phyloP scores from a whole-genome alignment of 2,329 filamentous ascomycete genomes.

The Talaromyces islandicus region DNA sequence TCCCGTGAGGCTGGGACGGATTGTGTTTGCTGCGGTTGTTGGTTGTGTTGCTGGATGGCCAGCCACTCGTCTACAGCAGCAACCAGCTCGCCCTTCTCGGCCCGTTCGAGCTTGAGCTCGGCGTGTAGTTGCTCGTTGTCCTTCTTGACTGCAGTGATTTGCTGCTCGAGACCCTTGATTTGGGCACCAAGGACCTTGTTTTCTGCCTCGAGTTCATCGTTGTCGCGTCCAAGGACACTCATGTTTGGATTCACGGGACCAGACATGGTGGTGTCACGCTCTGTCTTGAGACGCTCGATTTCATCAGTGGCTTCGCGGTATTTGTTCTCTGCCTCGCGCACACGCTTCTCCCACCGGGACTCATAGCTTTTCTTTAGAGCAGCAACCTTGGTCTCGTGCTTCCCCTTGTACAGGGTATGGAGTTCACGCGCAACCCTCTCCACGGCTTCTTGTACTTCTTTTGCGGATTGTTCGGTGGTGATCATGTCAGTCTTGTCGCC shows the following conservation, averaged over 20 bases:
- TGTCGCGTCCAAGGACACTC: constrained; percentile 35
- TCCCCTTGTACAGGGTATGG: constrained; percentile 89
- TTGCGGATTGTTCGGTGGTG: constrained; percentile 41
- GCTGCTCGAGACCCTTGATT: constrained; percentile 67
- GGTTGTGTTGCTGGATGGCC: constrained; percentile 27
- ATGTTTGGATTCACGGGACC: constrained; percentile 46
- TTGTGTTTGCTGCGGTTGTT: constrained; percentile 8
- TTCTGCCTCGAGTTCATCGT: constrained; percentile 60
- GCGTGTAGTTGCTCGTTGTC: constrained; percentile 61
- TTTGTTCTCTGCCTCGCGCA: constrained; percentile 68
- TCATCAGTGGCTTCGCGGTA: constrained; percentile 65
- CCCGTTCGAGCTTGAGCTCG: constrained; percentile 50
- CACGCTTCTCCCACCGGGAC: constrained; percentile 80
- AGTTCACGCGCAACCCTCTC: constrained; percentile 92
- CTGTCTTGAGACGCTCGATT: constrained; percentile 65
- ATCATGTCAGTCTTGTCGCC: constrained; percentile 27
- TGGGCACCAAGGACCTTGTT: constrained; percentile 67
- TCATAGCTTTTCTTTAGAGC: constrained; percentile 81
- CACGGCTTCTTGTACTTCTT: constrained; percentile 75
- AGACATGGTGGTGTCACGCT: constrained; percentile 61
- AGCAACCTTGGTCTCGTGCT: constrained; percentile 93
- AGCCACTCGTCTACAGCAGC: constrained; percentile 43
- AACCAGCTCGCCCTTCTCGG: constrained; percentile 44
- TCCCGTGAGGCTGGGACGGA: constrained; percentile 4
- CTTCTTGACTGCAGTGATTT: constrained; percentile 62